phyloP scores from a whole-genome alignment of 2,329 filamentous ascomycete species.

The Aspergillus latus region DNA sequence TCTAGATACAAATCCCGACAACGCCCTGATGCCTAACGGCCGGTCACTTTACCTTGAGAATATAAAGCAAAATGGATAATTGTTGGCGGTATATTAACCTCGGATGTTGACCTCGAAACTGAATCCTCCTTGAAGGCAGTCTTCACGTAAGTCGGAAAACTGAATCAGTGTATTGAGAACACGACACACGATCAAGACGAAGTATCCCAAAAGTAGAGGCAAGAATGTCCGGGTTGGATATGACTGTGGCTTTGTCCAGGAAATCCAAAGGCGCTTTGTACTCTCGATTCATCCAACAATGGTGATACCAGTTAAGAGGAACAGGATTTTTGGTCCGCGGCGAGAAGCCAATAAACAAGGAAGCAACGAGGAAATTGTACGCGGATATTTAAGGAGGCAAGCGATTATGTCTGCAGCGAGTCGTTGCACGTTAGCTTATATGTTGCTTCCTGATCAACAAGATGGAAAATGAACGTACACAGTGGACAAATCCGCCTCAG shows the following conservation, averaged over 20 bases:
- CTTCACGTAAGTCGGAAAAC: neutral
- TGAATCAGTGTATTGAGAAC: neutral
- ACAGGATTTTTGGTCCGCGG: conserved; percentile 1
- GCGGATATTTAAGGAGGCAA: conserved; percentile 6
- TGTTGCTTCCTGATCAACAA: conserved; percentile 5
- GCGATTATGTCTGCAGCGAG: conserved; percentile 18
- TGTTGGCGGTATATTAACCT: neutral
- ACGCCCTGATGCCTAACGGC: neutral
- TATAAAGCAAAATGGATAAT: neutral
- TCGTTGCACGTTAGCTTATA: conserved; percentile 11
- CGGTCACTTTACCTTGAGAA: conserved; percentile 14
- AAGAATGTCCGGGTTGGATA: neutral
- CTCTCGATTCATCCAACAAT: conserved; percentile 8
- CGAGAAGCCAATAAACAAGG: conserved; percentile 16
- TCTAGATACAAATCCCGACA: neutral
- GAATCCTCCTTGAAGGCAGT: neutral
- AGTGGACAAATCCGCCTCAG: conserved; percentile 23
- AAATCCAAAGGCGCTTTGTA: neutral
- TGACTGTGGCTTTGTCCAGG: neutral
- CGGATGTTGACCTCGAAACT: too few relatives aligned
- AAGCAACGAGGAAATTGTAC: conserved; percentile 15
- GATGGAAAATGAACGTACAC: conserved; percentile 28
- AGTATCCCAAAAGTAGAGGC: neutral
- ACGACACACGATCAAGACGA: neutral
- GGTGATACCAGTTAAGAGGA: conserved; percentile 3